These are phyloP conservation scores for Colletotrichum sp. DNA, from an alignment of 2,329 filamentous ascomycete species.

Conservation along the genomic window DNA sequence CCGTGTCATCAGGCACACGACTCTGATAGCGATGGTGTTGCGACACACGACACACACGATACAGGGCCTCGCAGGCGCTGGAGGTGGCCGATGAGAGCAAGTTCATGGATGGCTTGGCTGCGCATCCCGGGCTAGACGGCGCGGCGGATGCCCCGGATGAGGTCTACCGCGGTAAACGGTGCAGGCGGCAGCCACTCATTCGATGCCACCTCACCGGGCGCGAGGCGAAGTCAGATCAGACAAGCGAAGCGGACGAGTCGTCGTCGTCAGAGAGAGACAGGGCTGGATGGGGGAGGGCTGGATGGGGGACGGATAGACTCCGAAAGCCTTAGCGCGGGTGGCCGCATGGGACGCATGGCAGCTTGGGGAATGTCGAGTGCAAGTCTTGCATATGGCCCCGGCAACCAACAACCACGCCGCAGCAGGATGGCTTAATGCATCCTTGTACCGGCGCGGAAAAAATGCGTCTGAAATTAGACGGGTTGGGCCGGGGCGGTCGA, in stretches of 20 bases:
- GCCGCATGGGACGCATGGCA: constrained; percentile 7
- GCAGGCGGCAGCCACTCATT: background rate
- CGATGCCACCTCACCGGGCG: constrained; percentile 4
- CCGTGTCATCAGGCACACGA: background rate
- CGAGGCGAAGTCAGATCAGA: background rate
- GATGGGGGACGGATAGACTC: background rate
- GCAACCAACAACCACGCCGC: background rate
- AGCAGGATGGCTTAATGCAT: background rate
- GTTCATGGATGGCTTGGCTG: background rate
- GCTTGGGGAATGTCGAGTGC: constrained; percentile 18
- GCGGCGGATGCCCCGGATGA: constrained; percentile 10
- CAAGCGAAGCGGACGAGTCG: background rate
- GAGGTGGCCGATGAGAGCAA: background rate
- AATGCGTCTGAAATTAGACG: background rate
- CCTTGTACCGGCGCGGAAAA: background rate
- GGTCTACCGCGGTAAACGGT: background rate
- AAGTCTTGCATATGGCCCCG: constrained; percentile 16
- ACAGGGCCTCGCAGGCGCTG: background rate
- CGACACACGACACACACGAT: background rate
- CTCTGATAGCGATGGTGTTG: background rate
- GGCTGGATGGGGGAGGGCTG: background rate
- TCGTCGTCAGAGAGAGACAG: background rate
- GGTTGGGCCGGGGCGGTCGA: background rate
- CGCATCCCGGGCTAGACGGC: background rate
- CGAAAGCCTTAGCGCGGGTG: constrained; percentile 5